Conservation (phyloP, 2,329 filamentous ascomycete species). For the Cryphonectria parasitica region DNA sequence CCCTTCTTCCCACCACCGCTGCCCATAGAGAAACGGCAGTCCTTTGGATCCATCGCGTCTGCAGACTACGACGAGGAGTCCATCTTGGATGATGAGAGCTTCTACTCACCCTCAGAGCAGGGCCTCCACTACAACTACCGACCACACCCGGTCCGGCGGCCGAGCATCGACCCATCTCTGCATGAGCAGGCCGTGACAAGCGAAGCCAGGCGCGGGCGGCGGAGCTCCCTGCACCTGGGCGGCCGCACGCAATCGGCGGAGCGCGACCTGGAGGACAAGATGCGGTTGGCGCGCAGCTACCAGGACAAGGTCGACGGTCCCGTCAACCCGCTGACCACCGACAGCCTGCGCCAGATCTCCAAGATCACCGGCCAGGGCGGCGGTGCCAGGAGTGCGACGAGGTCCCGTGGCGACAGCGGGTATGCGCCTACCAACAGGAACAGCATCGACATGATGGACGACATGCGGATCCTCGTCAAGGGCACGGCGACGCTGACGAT, state of each 20-base stretch:
- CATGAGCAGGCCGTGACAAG: slow-evolving; percentile 46
- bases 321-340: slow-evolving; percentile 56
- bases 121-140: slow-evolving; percentile 38
- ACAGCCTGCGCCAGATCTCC: slow-evolving; percentile 56
- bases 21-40: slow-evolving; percentile 28
- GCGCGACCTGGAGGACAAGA: slow-evolving; percentile 44
- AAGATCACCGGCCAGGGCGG: slow-evolving; percentile 54
- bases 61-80: slow-evolving; percentile 44
- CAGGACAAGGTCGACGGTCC: slow-evolving; percentile 55
- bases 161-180: slow-evolving; percentile 41
- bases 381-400: slow-evolving; percentile 58
- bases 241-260: slow-evolving; percentile 27
- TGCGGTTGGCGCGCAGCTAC: slow-evolving; percentile 52
- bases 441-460: slow-evolving; percentile 53
- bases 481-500: slow-evolving; percentile 60
- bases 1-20: slow-evolving; percentile 37
- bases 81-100: slow-evolving; percentile 40
- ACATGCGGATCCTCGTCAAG: slow-evolving; percentile 64
- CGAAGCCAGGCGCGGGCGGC: slow-evolving; percentile 37
- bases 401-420: slow-evolving; percentile 66
- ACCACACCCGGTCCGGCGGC: slow-evolving; percentile 34
- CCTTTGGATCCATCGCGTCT: slow-evolving; percentile 34
- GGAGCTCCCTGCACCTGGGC: slow-evolving; percentile 46
- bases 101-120: slow-evolving; percentile 43
- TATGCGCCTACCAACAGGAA: slow-evolving; percentile 64